phyloP scores from a whole-genome alignment of 495 filamentous ascomycete genomes.

The Bombardia bombarda region DNA sequence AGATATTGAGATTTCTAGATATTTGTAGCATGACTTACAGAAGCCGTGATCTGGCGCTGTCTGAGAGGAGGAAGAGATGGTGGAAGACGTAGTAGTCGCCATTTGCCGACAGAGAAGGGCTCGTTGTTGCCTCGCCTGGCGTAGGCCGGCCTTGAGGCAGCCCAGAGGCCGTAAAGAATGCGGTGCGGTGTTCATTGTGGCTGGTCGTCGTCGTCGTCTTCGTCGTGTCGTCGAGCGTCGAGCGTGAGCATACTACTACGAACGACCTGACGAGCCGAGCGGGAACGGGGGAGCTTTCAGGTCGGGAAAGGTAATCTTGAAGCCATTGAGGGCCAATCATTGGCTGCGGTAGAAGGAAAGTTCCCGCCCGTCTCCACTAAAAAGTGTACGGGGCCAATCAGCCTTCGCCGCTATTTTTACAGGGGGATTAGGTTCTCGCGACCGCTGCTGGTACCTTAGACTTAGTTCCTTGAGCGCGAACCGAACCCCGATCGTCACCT shows the following conservation, averaged over 20 bases:
- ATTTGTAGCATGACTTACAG: too few relatives aligned
- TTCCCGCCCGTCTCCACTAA: too few relatives aligned
- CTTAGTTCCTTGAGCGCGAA: too few relatives aligned
- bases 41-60: too few relatives aligned
- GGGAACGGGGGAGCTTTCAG: not conserved
- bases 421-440: too few relatives aligned
- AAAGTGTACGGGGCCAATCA: too few relatives aligned
- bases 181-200: constrained; percentile 51
- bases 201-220: not conserved
- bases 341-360: not conserved
- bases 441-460: too few relatives aligned
- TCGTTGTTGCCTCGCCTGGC: constrained; percentile 34
- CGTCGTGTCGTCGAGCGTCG: constrained; percentile 1
- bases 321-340: too few relatives aligned
- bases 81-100: constrained; percentile 24
- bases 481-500: too few relatives aligned
- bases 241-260: too few relatives aligned
- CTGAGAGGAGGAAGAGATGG: not conserved
- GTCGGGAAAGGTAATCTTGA: not conserved
- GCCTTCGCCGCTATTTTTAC: too few relatives aligned
- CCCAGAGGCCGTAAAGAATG: constrained; percentile 53
- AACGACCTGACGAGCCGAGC: not conserved
- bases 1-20: too few relatives aligned
- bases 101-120: constrained; percentile 21
- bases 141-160: constrained; percentile 55